Evolutionary conservation across 1,139 yeast species (phyloP), one percentile per base, ranked within the genome.

Genomic region (Debaryomycetaceae sp.): DNA sequence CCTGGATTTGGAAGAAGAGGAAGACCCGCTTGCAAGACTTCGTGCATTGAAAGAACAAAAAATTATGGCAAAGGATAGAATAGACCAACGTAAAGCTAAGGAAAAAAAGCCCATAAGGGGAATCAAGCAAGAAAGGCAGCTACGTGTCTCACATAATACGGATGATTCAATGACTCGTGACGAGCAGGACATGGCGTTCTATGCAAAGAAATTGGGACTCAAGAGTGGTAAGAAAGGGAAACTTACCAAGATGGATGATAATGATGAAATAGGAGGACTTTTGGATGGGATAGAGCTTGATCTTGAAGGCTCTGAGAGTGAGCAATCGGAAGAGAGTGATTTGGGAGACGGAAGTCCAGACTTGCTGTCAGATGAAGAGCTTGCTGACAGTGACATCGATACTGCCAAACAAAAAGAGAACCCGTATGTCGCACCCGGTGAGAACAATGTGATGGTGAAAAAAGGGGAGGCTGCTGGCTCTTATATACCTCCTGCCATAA

Each of bases 401-500:
- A 66, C 70, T 29, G 66, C 57, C 24, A 68, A 11, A 27, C 31
- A 61, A 24, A 79, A 73, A 49, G 95, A 88, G 56, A 90, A 90
- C 55, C 97, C 98, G 4, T 90, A 85, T 57, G 81, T 87, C 37
- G 96, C 98, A 0, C 96, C 97, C 3, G 69, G 66, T 5, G 42
- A 52, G 5, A 52, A 46, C 5, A 45, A 42, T 6, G 44, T 42
- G 2, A 47, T 43, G 20, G 44, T 38, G 1, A 46, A 44, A 6
- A 44, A 42, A 0, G 50, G 60, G 1, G 50, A 62, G 1, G 36
- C 34, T 4, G 55, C 64, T 5, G 42, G 52, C 2, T 46, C 61
- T 0, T 91, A 90, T 60, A 68, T 90, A 24, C 98, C 99, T 1
- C 98, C 97, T 0, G 89, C 96, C 0, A 65, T 87, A 47, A 76